Evolutionary conservation across 2,329 filamentous ascomycete genomes (phyloP), one percentile per base, ranked within the genome.

Genomic region (Pseudocercospora vitis): DNA sequence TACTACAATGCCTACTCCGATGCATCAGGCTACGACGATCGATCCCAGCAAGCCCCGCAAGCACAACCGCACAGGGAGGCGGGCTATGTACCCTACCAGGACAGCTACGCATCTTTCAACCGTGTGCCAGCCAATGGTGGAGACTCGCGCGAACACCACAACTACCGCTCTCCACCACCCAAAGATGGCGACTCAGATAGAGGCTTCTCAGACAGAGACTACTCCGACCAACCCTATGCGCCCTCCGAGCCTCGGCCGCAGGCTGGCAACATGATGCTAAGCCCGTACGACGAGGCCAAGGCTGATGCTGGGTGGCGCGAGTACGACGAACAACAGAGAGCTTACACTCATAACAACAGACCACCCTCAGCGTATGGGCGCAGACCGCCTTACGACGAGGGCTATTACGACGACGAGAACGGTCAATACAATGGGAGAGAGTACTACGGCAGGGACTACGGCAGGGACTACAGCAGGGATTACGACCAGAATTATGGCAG

Each of bases 231-330:
- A 49, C 49, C 53, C 31, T 60, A 58, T 29, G 56, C 42, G 12
- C 57, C 51, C 7, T 32, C 46, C 31, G 61, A 60, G n/a, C 52
- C 50, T 14, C 33, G 47, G n/a, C 46, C 53, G 9, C 39, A 61
- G 18, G 55, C 51, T 5, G 44, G 46, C 18, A 57, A 58, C 9
- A 48, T 53, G n/a, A n/a, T n/a, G 16, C 14, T 66, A 32, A 45
- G 57, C 6, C 60, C 62, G 3, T 66, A 65, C 46, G 59, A 66
- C 35, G 62, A 65, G 21, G 60, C 64, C 31, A 66, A 63, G 52
- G 64, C 64, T 9, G 63, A 64, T 40, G 63, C 64, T 39, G 51
- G 60, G 28, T 65, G 52, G 51, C 44, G 52, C 44, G 26, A 48
- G 37, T 49, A 50, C 26, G 58, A 48, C 32, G 37, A 48, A 21